Conservation (phyloP, 306 rosid genomes). For the Heteromeles arbutifolia region DNA sequence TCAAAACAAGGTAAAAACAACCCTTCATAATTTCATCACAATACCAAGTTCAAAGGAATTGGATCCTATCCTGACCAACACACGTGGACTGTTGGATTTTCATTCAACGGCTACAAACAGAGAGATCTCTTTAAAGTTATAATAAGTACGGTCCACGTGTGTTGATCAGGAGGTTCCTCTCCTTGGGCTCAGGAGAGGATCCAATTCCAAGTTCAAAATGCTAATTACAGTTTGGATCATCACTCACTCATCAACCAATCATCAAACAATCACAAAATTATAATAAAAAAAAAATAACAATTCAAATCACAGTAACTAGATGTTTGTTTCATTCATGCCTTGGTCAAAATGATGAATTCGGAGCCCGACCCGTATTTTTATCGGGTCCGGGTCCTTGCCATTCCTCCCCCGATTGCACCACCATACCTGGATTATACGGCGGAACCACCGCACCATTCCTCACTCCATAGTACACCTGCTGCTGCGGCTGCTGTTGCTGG, state of each 20-base stretch:
- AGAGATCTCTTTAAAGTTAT: too few species aligned
- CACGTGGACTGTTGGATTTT: too few species aligned
- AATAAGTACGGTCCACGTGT: too few species aligned
- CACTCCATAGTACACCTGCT: conserved; percentile 46
- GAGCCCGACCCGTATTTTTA: conserved; percentile 33
- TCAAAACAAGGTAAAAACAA: too few species aligned
- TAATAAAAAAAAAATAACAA: background rate
- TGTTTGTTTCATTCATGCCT: background rate
- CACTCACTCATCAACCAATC: background rate
- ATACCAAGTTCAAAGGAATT: background rate
- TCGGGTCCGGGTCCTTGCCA: conserved; percentile 43
- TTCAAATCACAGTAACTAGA: conserved; percentile 1
- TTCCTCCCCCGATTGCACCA: conserved; percentile 40
- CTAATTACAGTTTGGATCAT: background rate
- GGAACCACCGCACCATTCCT: conserved; percentile 19
- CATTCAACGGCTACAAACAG: too few species aligned
- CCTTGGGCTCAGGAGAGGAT: too few species aligned
- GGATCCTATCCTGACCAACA: too few species aligned
- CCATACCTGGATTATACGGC: conserved; percentile 33
- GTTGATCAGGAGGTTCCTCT: too few species aligned
- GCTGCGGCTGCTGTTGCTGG: conserved; percentile 24
- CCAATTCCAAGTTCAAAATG: background rate
- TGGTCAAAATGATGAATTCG: conserved; percentile 18
- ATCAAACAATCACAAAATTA: background rate
- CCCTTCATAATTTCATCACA: background rate